Evolutionary conservation across 2,329 filamentous ascomycete species (phyloP), one percentile per base, ranked within the genome.

Genomic region (Monosporascus sp.): DNA sequence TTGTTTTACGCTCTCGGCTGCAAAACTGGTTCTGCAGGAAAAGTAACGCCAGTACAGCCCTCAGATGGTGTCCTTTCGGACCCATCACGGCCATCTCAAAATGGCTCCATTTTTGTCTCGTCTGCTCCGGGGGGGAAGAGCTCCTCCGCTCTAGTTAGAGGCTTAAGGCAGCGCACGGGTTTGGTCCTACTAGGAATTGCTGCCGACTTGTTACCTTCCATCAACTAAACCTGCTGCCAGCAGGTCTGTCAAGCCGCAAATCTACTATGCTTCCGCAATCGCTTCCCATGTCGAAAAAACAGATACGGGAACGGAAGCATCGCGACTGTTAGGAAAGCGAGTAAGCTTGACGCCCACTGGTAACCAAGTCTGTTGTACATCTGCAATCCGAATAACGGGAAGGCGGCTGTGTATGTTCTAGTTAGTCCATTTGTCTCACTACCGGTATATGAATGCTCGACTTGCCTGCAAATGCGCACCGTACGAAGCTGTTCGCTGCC

Each of bases 401-500:
- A 92, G 3, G 84, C 81, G 50, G 89, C 90, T 83, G 57, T 37
- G 26, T 28, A 8, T 38, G 37, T 47, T 49, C 22, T 8, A 38
- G 53, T 54, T 26, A 54, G 51, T 28, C n/a, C 24, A 48, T 44
- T 14, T 45, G 40, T 53, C 26, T 46, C 41, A 5, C 9, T 49
- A 6, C 7, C 3, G 15, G 1, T 37, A 31, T 37, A 31, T 28
- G 44, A 49, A 26, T 50, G 55, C 49, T 41, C 18, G 31, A 70
- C 78, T 72, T 64, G 81, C 79, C 78, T 55, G 87, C 91, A 74
- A 95, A 94, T 20, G 79, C 77, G 58, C 86, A 91, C 51, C 92
- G 81, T 53, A 88, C 81, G 68, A 94, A 89, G 47, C 86, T 87
- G 64, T 96, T 94, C 45, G 91, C 90, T 14, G 91, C 90, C 69